phyloP scores from a whole-genome alignment of 2,329 filamentous ascomycete species.

The Ceratocystis harringtonii region DNA sequence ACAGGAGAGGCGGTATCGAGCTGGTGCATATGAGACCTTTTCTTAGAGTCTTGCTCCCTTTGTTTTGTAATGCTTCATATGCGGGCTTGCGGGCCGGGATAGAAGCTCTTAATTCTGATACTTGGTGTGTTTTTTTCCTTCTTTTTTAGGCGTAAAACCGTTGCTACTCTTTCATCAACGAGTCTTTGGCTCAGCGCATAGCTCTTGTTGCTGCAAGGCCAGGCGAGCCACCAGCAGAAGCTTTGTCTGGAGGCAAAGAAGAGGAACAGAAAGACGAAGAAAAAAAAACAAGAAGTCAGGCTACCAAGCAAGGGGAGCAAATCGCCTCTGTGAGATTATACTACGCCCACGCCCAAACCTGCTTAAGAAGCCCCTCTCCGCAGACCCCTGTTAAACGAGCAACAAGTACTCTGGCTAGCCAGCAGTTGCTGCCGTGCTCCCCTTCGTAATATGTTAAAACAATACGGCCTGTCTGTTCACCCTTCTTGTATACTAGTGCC shows the following conservation, averaged over 20 bases:
- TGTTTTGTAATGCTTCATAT: not conserved
- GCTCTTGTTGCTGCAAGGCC: too few relatives aligned
- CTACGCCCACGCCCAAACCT: not conserved
- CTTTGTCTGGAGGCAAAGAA: too few relatives aligned
- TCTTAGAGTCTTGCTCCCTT: not conserved
- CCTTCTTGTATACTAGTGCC: not conserved
- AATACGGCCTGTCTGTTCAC: constrained; percentile 4
- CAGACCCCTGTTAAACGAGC: constrained; percentile 9
- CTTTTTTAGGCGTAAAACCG: too few relatives aligned
- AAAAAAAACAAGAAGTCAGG: too few relatives aligned
- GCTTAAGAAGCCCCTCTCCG: not conserved
- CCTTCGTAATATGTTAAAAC: constrained; percentile 13
- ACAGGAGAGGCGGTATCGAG: not conserved
- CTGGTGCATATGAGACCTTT: not conserved
- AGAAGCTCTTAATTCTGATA: too few relatives aligned
- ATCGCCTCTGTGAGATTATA: not conserved
- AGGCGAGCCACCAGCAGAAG: too few relatives aligned
- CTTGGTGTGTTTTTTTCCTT: too few relatives aligned
- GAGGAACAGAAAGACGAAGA: too few relatives aligned
- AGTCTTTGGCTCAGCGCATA: too few relatives aligned
- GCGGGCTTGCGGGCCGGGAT: not conserved
- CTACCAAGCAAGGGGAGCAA: too few relatives aligned
- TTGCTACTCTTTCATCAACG: too few relatives aligned
- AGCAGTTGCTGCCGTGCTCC: constrained; percentile 9
- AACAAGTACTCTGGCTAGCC: constrained; percentile 5